Evolutionary conservation across 345 rosid species (phyloP), one percentile per base, ranked within the genome.

Genomic region (Passiflora organensis): DNA sequence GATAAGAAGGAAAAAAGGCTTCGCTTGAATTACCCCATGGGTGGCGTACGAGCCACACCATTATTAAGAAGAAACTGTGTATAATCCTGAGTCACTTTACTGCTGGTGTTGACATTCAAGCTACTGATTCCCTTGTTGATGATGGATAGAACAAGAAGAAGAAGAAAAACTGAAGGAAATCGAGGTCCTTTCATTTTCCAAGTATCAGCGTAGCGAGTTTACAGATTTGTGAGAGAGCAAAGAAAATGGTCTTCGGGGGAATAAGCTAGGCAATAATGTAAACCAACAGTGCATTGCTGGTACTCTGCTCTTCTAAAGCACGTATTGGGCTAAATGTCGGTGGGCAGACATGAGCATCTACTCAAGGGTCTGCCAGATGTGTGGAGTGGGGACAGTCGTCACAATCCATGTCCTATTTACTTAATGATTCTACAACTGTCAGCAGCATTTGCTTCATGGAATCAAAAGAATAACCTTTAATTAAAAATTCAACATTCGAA

Each of bases 41-140:
- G 76, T 15, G 85, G 85, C 11, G 85, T 76, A 0, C 60, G 73
- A 55, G 72, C 78, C 36, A 82, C 69, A 19, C 80, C 84, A 67
- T 70, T 70, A 60, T 61, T 68, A 0, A 72, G 75, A 34, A 82
- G 82, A 63, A 76, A 67, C 42, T 72, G 64, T 14, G 41, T 11
- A 70, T 68, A 68, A 34, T 36, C 58, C 42, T 48, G 23, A 44
- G 41, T 56, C 4, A 46, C 20, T 28, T 28, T 28, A 37, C 32
- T 19, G 25, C 19, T 45, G 62, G 6, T 49, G 56, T 47, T 55
- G 17, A 18, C 23, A 60, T 65, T 65, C 39, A 50, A 2, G 50
- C 45, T 48, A 57, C 17, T 24, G 44, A 43, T 32, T 36, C 51
- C 48, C 41, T 53, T 53, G 28, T 48, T 11, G 32, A 24, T 21